These are phyloP conservation scores for Polygonum aviculare DNA, from an alignment of 148 eudicot species.

Conservation along the genomic window DNA sequence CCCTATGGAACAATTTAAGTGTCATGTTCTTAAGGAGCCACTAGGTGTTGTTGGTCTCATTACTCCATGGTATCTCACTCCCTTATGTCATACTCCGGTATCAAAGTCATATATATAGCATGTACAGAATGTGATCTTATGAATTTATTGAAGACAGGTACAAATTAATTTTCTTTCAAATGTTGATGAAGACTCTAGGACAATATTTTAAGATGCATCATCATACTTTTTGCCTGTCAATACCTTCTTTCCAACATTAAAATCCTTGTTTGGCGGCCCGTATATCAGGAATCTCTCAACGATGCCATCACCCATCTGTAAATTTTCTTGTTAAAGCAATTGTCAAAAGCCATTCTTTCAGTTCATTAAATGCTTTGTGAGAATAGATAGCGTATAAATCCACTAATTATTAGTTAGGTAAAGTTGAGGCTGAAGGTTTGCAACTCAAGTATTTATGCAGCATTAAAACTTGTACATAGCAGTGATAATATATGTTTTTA, in stretches of 20 bases:
- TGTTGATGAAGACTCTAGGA: neutral
- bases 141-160: neutral
- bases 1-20: constrained; percentile 84
- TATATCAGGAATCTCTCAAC: neutral
- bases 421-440: neutral
- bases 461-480: neutral
- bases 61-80: constrained; percentile 71
- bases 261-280: neutral
- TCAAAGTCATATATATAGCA: neutral
- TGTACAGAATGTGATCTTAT: neutral
- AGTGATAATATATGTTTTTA: neutral
- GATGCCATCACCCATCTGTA: neutral
- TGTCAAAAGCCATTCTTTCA: neutral
- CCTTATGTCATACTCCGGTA: neutral
- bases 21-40: constrained; percentile 78
- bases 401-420: neutral
- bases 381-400: neutral
- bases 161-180: neutral
- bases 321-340: neutral
- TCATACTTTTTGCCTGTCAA: neutral
- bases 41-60: constrained; percentile 95
- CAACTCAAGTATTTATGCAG: neutral
- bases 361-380: neutral
- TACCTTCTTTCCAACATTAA: neutral
- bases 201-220: neutral